Percentiles rank a stretch among this genome's conserved stretches.
phyloP scores from a whole-genome alignment of 2,329 filamentous ascomycete genomes.

The Alternaria panax region DNA sequence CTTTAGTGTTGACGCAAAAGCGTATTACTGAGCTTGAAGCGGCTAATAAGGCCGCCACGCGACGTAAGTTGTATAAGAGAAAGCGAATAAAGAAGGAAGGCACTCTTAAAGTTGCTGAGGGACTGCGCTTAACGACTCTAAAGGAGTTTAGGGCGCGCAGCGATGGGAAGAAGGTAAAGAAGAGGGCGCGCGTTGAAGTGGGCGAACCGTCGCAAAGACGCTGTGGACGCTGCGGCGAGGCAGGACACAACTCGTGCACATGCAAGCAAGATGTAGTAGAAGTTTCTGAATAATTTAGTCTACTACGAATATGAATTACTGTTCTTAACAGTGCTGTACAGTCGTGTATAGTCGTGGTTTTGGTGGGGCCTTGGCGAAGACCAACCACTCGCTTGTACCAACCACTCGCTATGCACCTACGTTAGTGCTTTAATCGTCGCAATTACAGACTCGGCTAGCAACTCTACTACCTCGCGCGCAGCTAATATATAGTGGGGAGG shows the following conservation, averaged over 20 bases:
- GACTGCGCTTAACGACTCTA: constrained; percentile 11
- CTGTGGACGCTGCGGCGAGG: constrained; percentile 5
- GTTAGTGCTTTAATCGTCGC: too few species aligned
- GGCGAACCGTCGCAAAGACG: background rate
- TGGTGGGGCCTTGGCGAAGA: constrained; percentile 2
- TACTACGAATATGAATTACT: background rate
- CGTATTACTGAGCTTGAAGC: constrained; percentile 1
- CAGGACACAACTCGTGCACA: constrained; percentile 1
- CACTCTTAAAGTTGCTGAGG: constrained; percentile 6
- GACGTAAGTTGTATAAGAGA: constrained; percentile 14
- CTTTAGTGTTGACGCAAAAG: background rate
- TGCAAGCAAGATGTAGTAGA: constrained; percentile 1
- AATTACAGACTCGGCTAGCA: too few species aligned
- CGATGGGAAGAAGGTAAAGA: constrained; percentile 9
- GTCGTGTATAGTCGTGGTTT: constrained; percentile 1
- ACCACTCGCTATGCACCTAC: too few species aligned
- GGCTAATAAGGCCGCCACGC: constrained; percentile 9
- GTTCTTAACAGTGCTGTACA: background rate
- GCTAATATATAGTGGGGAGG: too few species aligned
- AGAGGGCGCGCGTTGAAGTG: constrained; percentile 1
- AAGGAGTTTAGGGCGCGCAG: constrained; percentile 14
- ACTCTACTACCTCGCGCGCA: too few species aligned
- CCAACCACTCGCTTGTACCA: too few species aligned
- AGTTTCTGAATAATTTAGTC: constrained; percentile 2
- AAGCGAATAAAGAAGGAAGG: constrained; percentile 11